These are phyloP conservation scores for Fusarium mangiferae DNA, from an alignment of 2,329 filamentous ascomycete genomes.

Conservation along the genomic window DNA sequence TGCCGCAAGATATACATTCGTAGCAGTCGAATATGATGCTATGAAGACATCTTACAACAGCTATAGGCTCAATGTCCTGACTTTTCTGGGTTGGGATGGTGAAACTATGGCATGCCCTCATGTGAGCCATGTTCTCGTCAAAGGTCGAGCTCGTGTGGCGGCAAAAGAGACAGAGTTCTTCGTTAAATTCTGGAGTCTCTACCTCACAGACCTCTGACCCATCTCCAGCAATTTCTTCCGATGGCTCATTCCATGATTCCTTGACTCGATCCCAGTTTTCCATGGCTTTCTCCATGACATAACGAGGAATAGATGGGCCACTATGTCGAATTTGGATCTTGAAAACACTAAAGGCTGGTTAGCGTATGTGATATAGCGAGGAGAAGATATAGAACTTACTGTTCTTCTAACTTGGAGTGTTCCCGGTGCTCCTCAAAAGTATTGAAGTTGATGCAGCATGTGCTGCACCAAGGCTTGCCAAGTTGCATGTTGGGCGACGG, in stretches of 20 bases:
- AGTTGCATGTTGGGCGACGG: background rate
- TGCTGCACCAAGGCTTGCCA: background rate
- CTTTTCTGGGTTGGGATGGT: conserved; percentile 52
- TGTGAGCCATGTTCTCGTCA: conserved; percentile 57
- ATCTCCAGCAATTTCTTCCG: background rate
- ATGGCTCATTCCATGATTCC: too few species aligned
- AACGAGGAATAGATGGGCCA: background rate
- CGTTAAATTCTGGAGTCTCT: background rate
- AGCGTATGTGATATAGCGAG: background rate
- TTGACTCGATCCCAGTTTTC: background rate
- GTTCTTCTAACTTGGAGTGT: background rate
- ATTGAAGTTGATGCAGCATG: background rate
- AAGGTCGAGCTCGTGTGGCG: conserved; percentile 33
- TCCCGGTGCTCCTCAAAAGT: background rate
- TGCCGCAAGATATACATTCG: conserved; percentile 63
- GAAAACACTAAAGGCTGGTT: background rate
- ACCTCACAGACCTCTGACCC: background rate
- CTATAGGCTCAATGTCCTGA: conserved; percentile 57
- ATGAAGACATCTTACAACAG: conserved; percentile 59
- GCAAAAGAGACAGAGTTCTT: conserved; percentile 8
- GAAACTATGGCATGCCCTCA: conserved; percentile 61
- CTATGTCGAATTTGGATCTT: background rate
- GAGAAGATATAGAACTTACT: background rate
- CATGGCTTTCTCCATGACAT: background rate
- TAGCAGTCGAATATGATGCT: conserved; percentile 59